Evolutionary conservation across 768 basidiomycete species (phyloP), one percentile per base, ranked within the genome.

Genomic region (Russula olivacea): DNA sequence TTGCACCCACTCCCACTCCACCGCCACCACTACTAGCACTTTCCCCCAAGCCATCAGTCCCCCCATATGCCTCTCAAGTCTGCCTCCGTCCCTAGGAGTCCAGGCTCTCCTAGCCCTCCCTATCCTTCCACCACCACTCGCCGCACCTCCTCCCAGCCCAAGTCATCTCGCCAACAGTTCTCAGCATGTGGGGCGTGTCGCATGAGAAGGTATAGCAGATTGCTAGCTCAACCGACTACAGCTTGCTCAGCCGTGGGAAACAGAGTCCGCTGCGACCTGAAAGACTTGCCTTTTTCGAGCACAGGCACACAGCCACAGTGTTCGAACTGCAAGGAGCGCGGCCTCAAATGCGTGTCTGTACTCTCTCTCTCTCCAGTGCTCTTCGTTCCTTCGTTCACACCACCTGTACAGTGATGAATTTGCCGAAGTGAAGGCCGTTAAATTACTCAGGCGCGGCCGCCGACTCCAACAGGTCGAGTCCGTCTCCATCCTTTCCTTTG

Each of bases 111-210:
- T 41, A 64, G 67, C 47, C 67, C 68, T 25, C 62, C 74, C 53
- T 69, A 77, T 43, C 73, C 80, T 4, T 75, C 77, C 28, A 71
- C 77, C 56, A 64, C 74, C 0, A 64, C 72, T 15, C 70, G 75
- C n/a, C 57, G 63, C 52, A 30, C 71, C 2, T 65, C 73, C 3
- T 63, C 73, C 47, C 82, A 86, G 61, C 83, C 88, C 59, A 91
- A 91, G 72, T 89, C 89, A 32, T 81, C 85, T 2, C 77, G 89
- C 64, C 87, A 89, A 69, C 91, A 96, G 69, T 92, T 91, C 75
- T 90, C 89, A n/a, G 93, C 93, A 9, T 96, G 94, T 72, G 92
- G 92, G 61, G 91, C 92, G 34, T 97, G 94, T 74, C 85, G 92
- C 64, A 91, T 91, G 85, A 76, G 94, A 72, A 83, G 94, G 87